Evolutionary conservation across 805 yeast species (phyloP), one percentile per base, ranked within the genome.

Genomic region (Pichia pseudocactophila): DNA sequence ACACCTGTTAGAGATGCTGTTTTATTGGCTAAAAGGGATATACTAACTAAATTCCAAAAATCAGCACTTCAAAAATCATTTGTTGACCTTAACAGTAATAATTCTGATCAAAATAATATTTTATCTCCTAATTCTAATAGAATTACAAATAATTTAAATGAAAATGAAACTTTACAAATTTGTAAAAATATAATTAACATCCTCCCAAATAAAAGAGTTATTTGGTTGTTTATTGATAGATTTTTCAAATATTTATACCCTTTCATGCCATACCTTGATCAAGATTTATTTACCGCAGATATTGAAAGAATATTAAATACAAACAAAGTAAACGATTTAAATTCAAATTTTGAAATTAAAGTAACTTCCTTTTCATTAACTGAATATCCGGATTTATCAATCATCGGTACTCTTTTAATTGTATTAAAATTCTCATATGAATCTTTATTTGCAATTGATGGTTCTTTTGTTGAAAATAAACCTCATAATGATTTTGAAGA

Each of bases 241-340:
- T 75, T 58, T 48, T 75, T 75, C 54, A 54, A 46, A 10, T 65
- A 57, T 41, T 57, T 72, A 7, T 73, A 74, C 52, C 73, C 76
- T 5, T 70, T 69, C 42, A 51, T 64, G 51, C 79, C 80, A 1
- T 66, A 60, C 39, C 22, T 74, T 26, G 78, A 71, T 44, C 60
- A 66, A 44, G 45, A 49, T 6, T 34, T 55, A 37, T 65, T 64
- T 40, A 48, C 49, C 13, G 48, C 46, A 3, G 69, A 60, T 15
- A 41, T 71, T 5, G 57, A 55, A 12, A 50, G 54, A 34, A 55
- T 74, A 0, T 47, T 72, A 9, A 74, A 76, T 1, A 33, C 25
- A 12, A 26, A 41, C 15, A 18, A 25, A 4, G 5, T 15, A 13
- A 26, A 4, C 5, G 39, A 36, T 25, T 15, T 13, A 5, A 26